A percentile compares a stretch with the other conserved stretches of the same genome.
phyloP scores from a whole-genome alignment of 176 grass and related monocot species.

The Cenchrus purpureus region DNA sequence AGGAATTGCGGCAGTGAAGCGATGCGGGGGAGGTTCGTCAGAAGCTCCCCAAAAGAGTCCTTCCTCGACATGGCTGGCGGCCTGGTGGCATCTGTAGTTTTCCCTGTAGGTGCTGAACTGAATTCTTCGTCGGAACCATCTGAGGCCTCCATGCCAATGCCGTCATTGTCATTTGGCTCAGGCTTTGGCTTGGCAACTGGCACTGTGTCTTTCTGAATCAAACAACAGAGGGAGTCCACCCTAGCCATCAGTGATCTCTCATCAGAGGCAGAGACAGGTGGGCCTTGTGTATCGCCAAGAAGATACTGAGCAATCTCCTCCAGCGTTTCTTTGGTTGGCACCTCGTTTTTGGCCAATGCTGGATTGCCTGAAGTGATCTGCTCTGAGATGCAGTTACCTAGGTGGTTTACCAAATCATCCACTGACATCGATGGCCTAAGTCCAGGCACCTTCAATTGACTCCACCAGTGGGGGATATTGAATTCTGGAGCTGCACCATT shows the following conservation, averaged over 20 bases:
- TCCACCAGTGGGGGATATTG: slow-evolving; percentile 67
- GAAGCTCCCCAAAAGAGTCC: slow-evolving; percentile 83
- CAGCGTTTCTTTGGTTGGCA: slow-evolving; percentile 74
- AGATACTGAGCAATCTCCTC: slow-evolving; percentile 89
- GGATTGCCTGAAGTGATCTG: slow-evolving; percentile 76
- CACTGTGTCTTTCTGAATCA: slow-evolving; percentile 73
- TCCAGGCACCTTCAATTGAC: slow-evolving; percentile 82
- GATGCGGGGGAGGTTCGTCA: slow-evolving; percentile 81
- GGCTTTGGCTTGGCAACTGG: slow-evolving; percentile 27
- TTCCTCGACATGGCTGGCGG: slow-evolving; percentile 63
- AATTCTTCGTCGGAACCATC: slow-evolving; percentile 73
- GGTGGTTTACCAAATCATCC: slow-evolving; percentile 86
- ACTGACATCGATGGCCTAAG: slow-evolving; percentile 86
- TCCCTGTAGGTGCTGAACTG: slow-evolving; percentile 40
- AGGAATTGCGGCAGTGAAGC: slow-evolving; percentile 81
- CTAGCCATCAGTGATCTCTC: slow-evolving; percentile 74
- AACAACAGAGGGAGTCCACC: slow-evolving; percentile 86
- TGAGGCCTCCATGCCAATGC: slow-evolving; percentile 43
- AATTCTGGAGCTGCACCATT: slow-evolving; percentile 53
- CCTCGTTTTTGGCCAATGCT: slow-evolving; percentile 47
- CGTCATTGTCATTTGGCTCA: slow-evolving; percentile 47
- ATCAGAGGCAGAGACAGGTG: slow-evolving; percentile 59
- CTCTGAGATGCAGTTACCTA: slow-evolving; percentile 83
- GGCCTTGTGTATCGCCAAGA: slow-evolving; percentile 69
- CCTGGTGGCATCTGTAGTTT: slow-evolving; percentile 29